Percentiles rank a stretch among this genome's conserved stretches.
phyloP scores from a whole-genome alignment of 2,329 filamentous ascomycete species.

The Colletotrichum truncatum region DNA sequence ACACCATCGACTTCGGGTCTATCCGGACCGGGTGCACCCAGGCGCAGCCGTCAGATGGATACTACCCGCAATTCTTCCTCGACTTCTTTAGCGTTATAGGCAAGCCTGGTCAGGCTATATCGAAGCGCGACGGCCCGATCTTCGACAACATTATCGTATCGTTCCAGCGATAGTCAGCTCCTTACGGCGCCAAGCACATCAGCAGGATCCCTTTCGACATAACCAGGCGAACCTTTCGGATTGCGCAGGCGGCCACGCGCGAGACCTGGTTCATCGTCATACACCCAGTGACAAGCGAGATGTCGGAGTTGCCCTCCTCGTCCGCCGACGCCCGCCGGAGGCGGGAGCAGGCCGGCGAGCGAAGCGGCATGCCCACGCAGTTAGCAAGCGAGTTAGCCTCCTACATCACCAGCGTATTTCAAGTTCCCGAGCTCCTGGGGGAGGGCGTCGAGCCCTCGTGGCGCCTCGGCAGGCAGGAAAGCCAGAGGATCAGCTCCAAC shows the following conservation, averaged over 20 bases:
- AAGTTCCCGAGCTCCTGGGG: neutral
- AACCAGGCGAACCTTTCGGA: neutral
- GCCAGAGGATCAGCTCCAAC: neutral
- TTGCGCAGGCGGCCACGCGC: neutral
- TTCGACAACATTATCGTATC: neutral
- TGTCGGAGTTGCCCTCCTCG: neutral
- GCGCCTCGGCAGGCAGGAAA: neutral
- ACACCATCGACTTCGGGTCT: neutral
- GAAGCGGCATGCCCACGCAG: neutral
- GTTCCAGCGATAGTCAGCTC: neutral
- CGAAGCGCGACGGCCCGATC: neutral
- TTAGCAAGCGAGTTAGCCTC: neutral
- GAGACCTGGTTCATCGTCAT: slow-evolving; percentile 18
- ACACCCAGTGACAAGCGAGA: neutral
- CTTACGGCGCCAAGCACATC: slow-evolving; percentile 4
- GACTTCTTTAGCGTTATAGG: slow-evolving; percentile 2
- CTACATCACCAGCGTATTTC: slow-evolving; percentile 3
- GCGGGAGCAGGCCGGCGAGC: neutral
- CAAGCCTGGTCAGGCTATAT: neutral
- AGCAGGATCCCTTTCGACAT: neutral
- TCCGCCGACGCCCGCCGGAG: neutral
- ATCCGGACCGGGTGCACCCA: neutral
- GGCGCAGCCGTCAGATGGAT: neutral
- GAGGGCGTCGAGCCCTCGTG: neutral
- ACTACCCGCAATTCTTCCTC: slow-evolving; percentile 2